These are phyloP conservation scores for Cystobasidium pallidum DNA, from an alignment of 1,284 basidiomycete genomes.

Conservation along the genomic window DNA sequence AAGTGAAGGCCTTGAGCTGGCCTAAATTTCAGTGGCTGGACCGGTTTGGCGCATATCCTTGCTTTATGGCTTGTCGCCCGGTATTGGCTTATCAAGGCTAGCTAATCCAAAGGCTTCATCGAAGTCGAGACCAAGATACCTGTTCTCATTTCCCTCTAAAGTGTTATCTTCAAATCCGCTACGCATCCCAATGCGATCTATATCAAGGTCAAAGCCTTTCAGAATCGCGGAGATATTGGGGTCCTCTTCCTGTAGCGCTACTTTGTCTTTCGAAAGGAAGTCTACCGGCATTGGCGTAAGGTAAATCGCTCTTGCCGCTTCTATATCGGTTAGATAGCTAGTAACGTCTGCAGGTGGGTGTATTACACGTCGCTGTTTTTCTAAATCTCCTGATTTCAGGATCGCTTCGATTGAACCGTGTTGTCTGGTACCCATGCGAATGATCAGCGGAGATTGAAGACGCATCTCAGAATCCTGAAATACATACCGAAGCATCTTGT, in stretches of 20 bases:
- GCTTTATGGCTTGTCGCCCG: not conserved
- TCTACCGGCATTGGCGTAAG: constrained; percentile 21
- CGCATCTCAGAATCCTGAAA: not conserved
- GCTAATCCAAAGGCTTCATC: constrained; percentile 23
- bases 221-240: constrained; percentile 11
- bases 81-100: constrained; percentile 5
- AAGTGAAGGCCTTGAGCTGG: no score
- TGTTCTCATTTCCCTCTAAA: not conserved
- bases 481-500: constrained; percentile 37
- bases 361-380: constrained; percentile 2
- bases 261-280: not conserved
- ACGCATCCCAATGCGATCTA: not conserved
- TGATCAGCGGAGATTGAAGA: not conserved
- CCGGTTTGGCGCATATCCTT: no score
- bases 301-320: constrained; percentile 34
- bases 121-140: not conserved
- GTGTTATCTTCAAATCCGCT: constrained; percentile 11
- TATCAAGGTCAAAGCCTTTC: constrained; percentile 34
- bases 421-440: not conserved
- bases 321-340: constrained; percentile 24
- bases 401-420: constrained; percentile 41
- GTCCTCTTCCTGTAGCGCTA: constrained; percentile 21
- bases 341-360: constrained; percentile 8
- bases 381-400: constrained; percentile 12
- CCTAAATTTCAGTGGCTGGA: no score